Evolutionary conservation across 1,139 yeast species (phyloP).

Genomic region (Meyerozyma smithsonii): DNA sequence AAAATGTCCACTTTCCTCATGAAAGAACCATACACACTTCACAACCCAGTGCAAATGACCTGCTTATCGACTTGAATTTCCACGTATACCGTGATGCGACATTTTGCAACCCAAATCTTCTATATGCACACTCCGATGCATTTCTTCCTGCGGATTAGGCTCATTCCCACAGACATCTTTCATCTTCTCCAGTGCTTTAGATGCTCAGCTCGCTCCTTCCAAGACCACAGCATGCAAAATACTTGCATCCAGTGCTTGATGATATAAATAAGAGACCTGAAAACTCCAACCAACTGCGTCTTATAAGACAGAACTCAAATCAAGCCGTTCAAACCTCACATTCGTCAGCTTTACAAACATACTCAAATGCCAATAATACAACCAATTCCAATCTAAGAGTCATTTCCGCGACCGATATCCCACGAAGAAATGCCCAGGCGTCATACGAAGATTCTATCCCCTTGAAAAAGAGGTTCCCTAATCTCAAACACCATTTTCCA

Average conservation of each 20-base stretch:
- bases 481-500: conserved; percentile 39
- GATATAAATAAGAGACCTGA: neutral
- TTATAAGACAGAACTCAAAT: too few species aligned
- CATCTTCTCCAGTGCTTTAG: too few species aligned
- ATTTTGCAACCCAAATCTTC: too few species aligned
- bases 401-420: conserved; percentile 13
- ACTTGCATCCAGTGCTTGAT: conserved; percentile 1
- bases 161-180: too few species aligned
- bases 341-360: conserved; percentile 15
- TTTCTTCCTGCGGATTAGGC: too few species aligned
- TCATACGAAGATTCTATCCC: conserved; percentile 40
- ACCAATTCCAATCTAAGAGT: conserved; percentile 25
- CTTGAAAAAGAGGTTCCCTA: conserved; percentile 34
- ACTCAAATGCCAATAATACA: conserved; percentile 25
- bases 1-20: too few species aligned
- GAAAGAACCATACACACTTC: too few species aligned
- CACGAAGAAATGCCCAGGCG: conserved; percentile 18
- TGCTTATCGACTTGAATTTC: too few species aligned
- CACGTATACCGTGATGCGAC: too few species aligned
- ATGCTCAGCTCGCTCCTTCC: conserved; percentile 15
- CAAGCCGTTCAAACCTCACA: too few species aligned
- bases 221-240: conserved; percentile 10
- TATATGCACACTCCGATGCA: too few species aligned
- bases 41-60: too few species aligned
- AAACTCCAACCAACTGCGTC: neutral